Evolutionary conservation across 495 filamentous ascomycete species (phyloP).

Genomic region (Melanomma pulvis-pyrius): DNA sequence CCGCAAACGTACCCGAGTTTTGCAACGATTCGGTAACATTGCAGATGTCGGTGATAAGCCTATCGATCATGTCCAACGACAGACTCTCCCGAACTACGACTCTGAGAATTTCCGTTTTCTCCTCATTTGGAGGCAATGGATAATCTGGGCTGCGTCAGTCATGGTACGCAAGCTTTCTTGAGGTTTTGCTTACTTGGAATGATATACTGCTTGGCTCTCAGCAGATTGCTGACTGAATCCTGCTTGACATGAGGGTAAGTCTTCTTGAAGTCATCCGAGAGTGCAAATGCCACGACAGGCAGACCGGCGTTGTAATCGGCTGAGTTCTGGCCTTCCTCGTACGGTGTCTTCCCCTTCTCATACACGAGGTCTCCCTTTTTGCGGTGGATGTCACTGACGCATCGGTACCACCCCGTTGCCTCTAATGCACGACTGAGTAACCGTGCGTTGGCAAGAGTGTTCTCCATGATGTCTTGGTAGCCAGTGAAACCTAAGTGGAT

Average conservation of each 20-base stretch:
- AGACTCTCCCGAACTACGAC: slow-evolving; percentile 72
- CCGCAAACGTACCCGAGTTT: slow-evolving; percentile 50
- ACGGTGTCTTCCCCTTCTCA: slow-evolving; percentile 45
- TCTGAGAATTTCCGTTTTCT: slow-evolving; percentile 67
- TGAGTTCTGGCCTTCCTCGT: slow-evolving; percentile 54
- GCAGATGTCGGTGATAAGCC: slow-evolving; percentile 59
- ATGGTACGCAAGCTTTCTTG: slow-evolving; percentile 9
- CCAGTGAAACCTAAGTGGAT: slow-evolving; percentile 72
- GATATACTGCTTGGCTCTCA: slow-evolving; percentile 73
- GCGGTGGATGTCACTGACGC: slow-evolving; percentile 68
- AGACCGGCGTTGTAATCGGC: slow-evolving; percentile 68
- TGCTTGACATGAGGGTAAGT: slow-evolving; percentile 69
- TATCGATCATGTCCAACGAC: slow-evolving; percentile 68
- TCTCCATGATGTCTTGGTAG: slow-evolving; percentile 69
- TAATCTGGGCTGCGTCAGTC: slow-evolving; percentile 54
- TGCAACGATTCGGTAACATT: slow-evolving; percentile 61
- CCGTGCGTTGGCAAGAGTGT: slow-evolving; percentile 69
- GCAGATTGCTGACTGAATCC: slow-evolving; percentile 63
- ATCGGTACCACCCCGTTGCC: slow-evolving; percentile 69
- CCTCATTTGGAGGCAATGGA: slow-evolving; percentile 65
- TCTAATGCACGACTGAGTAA: slow-evolving; percentile 69
- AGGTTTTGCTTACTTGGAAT: slow-evolving; percentile 61
- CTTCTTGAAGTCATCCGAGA: slow-evolving; percentile 64
- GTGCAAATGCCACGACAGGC: slow-evolving; percentile 71
- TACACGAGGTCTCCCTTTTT: slow-evolving; percentile 49